A percentile compares a stretch with the other conserved stretches of the same genome.
Evolutionary conservation across 164 flowering plant genomes (phyloP).

Genomic region (Cinnamomum chago): DNA sequence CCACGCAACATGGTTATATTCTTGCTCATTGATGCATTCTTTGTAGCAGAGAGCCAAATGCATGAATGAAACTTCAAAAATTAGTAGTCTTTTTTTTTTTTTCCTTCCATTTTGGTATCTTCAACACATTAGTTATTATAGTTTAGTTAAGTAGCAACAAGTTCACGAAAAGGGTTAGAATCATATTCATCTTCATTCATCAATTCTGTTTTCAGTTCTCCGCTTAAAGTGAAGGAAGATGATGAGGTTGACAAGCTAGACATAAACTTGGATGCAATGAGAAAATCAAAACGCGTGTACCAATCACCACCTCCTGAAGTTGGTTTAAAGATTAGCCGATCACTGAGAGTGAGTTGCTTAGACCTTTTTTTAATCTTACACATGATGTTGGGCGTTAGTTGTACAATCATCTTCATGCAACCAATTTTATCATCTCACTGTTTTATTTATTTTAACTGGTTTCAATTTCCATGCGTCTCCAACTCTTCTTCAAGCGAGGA

Average conservation of each 20-base stretch:
- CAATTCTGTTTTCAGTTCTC: constrained; percentile 54
- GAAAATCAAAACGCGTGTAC: constrained; percentile 74
- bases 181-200: background rate
- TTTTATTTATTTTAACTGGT: too few species aligned
- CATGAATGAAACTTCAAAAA: background rate
- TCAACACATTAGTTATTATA: background rate
- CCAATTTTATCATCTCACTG: background rate
- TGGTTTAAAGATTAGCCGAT: constrained; percentile 82
- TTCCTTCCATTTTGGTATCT: background rate
- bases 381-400: background rate
- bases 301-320: constrained; percentile 83
- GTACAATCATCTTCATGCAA: background rate
- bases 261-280: constrained; percentile 54
- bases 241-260: constrained; percentile 92
- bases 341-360: constrained; percentile 61
- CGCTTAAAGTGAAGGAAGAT: constrained; percentile 86
- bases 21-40: background rate
- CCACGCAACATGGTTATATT: too few species aligned
- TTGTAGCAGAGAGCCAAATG: background rate
- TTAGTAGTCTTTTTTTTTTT: background rate
- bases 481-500: background rate
- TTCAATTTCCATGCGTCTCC: background rate
- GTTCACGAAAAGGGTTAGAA: background rate
- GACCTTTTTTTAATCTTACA: background rate
- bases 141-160: background rate